A percentile compares a stretch with the other conserved stretches of the same genome.
Evolutionary conservation across 75 land plant genomes (phyloP).

Genomic region (Cunninghamia lanceolata): DNA sequence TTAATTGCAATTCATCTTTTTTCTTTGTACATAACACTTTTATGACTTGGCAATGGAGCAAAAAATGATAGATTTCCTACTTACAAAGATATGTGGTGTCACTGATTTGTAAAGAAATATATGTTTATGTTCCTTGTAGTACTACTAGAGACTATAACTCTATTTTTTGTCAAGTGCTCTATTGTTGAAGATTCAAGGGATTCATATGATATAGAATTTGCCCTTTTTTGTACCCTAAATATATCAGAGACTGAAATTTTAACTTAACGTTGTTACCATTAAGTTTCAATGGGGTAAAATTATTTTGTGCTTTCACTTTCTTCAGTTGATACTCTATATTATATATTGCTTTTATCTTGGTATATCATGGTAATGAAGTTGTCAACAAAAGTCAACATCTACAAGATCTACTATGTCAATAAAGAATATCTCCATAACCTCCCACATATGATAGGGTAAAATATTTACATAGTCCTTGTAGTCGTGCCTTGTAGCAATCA

Average conservation of each 20-base stretch:
- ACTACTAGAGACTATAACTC: neutral
- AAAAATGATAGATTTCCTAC: neutral
- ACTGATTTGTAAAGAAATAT: neutral
- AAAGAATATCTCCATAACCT: too few relatives aligned
- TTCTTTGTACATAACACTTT: neutral
- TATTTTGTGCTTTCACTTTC: too few relatives aligned
- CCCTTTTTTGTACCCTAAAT: too few relatives aligned
- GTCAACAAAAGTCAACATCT: too few relatives aligned
- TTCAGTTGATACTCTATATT: too few relatives aligned
- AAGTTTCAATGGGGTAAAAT: too few relatives aligned
- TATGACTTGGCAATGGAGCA: neutral
- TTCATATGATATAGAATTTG: too few relatives aligned
- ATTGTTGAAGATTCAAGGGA: neutral
- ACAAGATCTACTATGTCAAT: too few relatives aligned
- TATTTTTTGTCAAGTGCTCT: neutral
- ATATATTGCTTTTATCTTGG: too few relatives aligned
- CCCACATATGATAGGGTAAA: conserved; percentile 73
- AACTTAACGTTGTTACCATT: too few relatives aligned
- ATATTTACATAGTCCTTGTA: conserved; percentile 92
- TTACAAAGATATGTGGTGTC: neutral
- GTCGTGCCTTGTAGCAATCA: conserved; percentile 80
- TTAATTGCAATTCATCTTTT: neutral
- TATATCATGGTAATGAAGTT: too few relatives aligned
- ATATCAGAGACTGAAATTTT: too few relatives aligned
- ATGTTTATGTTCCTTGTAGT: neutral